Conservation (phyloP, 164 flowering plant species). For the Vitis rotundifolia region DNA sequence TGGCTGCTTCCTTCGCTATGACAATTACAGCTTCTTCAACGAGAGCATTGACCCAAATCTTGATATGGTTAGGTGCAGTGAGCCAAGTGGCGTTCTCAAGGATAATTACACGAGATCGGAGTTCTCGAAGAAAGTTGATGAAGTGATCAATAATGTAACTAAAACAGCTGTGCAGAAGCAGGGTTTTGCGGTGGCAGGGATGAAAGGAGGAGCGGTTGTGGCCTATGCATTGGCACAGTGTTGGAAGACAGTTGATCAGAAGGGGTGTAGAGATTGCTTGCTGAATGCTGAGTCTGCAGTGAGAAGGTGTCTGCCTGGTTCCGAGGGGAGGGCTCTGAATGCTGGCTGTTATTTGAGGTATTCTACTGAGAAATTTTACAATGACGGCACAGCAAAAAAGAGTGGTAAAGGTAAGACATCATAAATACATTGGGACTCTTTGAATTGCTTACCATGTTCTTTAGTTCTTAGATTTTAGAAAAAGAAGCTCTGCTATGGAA, state of each 20-base stretch:
- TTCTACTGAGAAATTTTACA: conserved; percentile 12
- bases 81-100: background rate
- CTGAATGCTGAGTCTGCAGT: conserved; percentile 10
- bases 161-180: conserved; percentile 15
- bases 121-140: conserved; percentile 16
- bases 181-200: conserved; percentile 34
- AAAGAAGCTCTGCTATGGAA: too few species aligned
- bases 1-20: conserved; percentile 32
- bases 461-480: too few species aligned
- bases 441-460: background rate
- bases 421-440: background rate
- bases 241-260: conserved; percentile 23
- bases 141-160: conserved; percentile 20
- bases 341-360: conserved; percentile 43
- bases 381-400: background rate
- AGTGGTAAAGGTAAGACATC: background rate
- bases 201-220: conserved; percentile 5
- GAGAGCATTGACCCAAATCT: background rate
- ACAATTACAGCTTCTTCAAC: conserved; percentile 12
- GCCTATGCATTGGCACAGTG: conserved; percentile 40
- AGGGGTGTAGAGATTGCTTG: conserved; percentile 33
- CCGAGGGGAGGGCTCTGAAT: conserved; percentile 31
- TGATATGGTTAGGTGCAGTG: conserved; percentile 18
- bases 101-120: conserved; percentile 1
- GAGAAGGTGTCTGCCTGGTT: conserved; percentile 19